These are phyloP conservation scores for Zygotorulaspora florentina DNA, from an alignment of 805 yeast species.

Conservation along the genomic window DNA sequence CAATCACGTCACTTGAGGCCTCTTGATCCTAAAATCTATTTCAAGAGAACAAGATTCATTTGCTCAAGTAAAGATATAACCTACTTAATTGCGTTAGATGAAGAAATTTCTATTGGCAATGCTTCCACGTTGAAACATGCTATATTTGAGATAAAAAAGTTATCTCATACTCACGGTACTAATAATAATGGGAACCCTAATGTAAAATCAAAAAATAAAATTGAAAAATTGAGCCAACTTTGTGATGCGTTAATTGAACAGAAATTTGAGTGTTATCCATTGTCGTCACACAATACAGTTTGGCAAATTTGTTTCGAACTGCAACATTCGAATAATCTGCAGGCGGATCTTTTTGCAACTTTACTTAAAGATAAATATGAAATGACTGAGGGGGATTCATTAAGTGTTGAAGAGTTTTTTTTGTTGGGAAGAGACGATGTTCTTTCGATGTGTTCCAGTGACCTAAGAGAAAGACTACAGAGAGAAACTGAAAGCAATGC, in stretches of 20 bases:
- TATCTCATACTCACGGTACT: not conserved
- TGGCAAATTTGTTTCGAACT: conserved; percentile 24
- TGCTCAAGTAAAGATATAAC: conserved; percentile 10
- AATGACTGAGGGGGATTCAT: conserved; percentile 8
- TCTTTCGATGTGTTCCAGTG: conserved; percentile 5
- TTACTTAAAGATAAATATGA: conserved; percentile 18
- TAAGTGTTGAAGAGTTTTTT: conserved; percentile 24
- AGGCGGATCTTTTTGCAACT: conserved; percentile 15
- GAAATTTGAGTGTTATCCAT: conserved; percentile 23
- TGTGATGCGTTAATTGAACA: conserved; percentile 20
- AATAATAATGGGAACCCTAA: not conserved
- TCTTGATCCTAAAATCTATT: conserved; percentile 13
- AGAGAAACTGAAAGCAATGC: not conserved
- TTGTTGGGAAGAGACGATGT: conserved; percentile 19
- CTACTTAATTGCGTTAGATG: conserved; percentile 26
- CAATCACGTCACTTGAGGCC: conserved; percentile 18
- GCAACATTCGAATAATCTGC: conserved; percentile 10
- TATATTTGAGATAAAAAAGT: conserved; percentile 19
- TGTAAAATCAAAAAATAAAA: not conserved
- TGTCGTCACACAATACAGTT: conserved; percentile 14
- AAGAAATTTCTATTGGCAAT: conserved; percentile 18
- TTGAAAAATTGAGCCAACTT: conserved; percentile 1
- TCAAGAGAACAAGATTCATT: conserved; percentile 30
- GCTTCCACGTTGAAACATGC: conserved; percentile 19
- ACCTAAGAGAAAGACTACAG: not conserved